A percentile compares a stretch with the other conserved stretches of the same genome.
phyloP scores from a whole-genome alignment of 176 grass and related monocot species.

The Lolium rigidum region DNA sequence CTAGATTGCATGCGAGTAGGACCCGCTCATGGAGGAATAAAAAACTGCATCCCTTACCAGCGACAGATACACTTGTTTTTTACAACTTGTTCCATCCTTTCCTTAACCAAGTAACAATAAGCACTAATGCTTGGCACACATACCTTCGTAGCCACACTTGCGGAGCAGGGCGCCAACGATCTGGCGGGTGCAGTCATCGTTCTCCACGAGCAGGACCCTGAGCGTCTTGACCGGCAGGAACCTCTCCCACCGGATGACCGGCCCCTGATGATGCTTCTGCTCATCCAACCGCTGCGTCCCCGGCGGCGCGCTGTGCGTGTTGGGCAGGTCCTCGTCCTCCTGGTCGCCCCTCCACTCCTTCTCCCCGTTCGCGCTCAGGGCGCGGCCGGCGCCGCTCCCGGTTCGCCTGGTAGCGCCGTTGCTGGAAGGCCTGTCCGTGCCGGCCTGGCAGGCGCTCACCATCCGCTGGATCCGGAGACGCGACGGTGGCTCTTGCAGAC shows the following conservation, averaged over 20 bases:
- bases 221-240: slow-evolving; percentile 82
- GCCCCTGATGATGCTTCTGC: slow-evolving; percentile 58
- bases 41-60: too few species aligned
- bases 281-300: slow-evolving; percentile 22
- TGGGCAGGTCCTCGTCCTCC: slow-evolving; percentile 35
- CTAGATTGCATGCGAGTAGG: too few species aligned
- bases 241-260: slow-evolving; percentile 67
- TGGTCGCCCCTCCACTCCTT: slow-evolving; percentile 48
- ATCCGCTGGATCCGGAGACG: slow-evolving; percentile 60
- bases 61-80: too few species aligned
- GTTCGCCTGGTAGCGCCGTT: slow-evolving; percentile 34
- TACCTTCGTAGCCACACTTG: slow-evolving; percentile 94
- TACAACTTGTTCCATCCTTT: too few species aligned
- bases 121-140: slow-evolving; percentile 39
- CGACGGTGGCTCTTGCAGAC: slow-evolving; percentile 7
- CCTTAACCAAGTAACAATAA: too few species aligned
- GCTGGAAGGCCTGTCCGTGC: slow-evolving; percentile 33
- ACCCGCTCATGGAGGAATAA: too few species aligned
- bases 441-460: slow-evolving; percentile 56
- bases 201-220: slow-evolving; percentile 81
- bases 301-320: slow-evolving; percentile 1
- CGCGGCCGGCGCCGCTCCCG: slow-evolving; percentile 41
- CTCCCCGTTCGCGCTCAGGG: slow-evolving; percentile 31
- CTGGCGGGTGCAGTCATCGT: slow-evolving; percentile 85
- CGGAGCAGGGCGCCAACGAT: slow-evolving; percentile 81